Conservation (phyloP, 306 rosid genomes). For the Cucurbita pepo region DNA sequence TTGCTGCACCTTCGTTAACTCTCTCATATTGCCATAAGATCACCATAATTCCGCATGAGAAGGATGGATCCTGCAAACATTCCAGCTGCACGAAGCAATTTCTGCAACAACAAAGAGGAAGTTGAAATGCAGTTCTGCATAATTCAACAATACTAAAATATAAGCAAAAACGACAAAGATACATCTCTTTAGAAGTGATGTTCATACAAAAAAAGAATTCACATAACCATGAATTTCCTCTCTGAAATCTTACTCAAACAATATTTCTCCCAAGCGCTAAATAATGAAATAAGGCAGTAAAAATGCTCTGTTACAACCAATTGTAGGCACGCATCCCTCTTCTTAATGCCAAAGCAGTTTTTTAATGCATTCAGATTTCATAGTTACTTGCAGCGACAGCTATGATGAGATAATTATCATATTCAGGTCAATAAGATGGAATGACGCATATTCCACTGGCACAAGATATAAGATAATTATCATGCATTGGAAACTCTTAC, state of each 20-base stretch:
- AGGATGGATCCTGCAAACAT: slow-evolving; percentile 59
- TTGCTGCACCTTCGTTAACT: slow-evolving; percentile 1
- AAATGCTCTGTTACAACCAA: not conserved
- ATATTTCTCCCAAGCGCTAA: too few relatives aligned
- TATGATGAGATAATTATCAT: not conserved
- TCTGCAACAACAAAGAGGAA: slow-evolving; percentile 25
- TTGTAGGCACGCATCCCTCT: not conserved
- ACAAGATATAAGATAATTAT: not conserved
- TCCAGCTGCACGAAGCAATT: slow-evolving; percentile 67
- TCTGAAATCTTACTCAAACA: too few relatives aligned
- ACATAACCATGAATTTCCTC: too few relatives aligned
- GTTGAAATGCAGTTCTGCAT: not conserved
- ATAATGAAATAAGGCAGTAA: not conserved
- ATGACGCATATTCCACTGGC: not conserved
- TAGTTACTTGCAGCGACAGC: not conserved
- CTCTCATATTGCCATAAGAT: slow-evolving; percentile 79
- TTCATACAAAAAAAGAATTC: not conserved
- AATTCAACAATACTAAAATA: not conserved
- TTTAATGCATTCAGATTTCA: not conserved
- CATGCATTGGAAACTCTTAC: not conserved
- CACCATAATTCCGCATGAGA: slow-evolving; percentile 65
- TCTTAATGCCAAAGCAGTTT: not conserved
- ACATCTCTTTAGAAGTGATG: not conserved
- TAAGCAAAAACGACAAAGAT: not conserved
- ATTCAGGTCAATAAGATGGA: not conserved